These are phyloP conservation scores for Kickxella alabastrina DNA, from an alignment of 192 early-diverging fungal genomes.

Conservation along the genomic window DNA sequence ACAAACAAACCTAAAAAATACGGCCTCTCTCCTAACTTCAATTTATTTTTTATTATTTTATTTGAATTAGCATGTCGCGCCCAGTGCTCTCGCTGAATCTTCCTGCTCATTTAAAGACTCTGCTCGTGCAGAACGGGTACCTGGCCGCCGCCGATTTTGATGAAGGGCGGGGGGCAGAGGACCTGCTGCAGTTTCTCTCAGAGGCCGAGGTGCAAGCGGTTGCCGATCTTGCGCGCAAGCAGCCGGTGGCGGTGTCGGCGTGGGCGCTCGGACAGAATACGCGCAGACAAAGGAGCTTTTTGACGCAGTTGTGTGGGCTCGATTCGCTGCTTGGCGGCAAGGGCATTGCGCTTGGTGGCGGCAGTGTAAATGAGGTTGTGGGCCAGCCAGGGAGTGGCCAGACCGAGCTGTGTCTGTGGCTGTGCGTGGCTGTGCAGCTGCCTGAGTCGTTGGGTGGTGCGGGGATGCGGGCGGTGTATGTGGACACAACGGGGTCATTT, in stretches of 20 bases:
- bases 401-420: slow-evolving; percentile 17
- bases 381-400: slow-evolving; percentile 16
- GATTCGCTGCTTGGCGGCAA: slow-evolving; percentile 17
- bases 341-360: slow-evolving; percentile 10
- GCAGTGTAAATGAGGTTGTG: slow-evolving; percentile 13
- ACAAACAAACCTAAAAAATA: no score
- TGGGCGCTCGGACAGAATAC: slow-evolving; percentile 7
- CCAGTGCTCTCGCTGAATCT: slow-evolving; percentile 21
- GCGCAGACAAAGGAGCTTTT: slow-evolving; percentile 9
- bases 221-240: background rate
- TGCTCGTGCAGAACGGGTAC: slow-evolving; percentile 21
- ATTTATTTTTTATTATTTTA: no score
- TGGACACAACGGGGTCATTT: slow-evolving; percentile 23
- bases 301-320: slow-evolving; percentile 10
- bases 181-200: slow-evolving; percentile 4
- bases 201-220: slow-evolving; percentile 1
- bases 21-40: no score
- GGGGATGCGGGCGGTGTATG: slow-evolving; percentile 10
- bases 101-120: slow-evolving; percentile 2
- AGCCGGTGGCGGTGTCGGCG: slow-evolving; percentile 3
- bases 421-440: slow-evolving; percentile 21
- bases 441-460: slow-evolving; percentile 2
- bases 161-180: background rate
- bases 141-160: slow-evolving; percentile 20
- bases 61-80: slow-evolving; percentile 12